Evolutionary conservation across 495 filamentous ascomycete species (phyloP).

Genomic region (Daldinia caldariorum): DNA sequence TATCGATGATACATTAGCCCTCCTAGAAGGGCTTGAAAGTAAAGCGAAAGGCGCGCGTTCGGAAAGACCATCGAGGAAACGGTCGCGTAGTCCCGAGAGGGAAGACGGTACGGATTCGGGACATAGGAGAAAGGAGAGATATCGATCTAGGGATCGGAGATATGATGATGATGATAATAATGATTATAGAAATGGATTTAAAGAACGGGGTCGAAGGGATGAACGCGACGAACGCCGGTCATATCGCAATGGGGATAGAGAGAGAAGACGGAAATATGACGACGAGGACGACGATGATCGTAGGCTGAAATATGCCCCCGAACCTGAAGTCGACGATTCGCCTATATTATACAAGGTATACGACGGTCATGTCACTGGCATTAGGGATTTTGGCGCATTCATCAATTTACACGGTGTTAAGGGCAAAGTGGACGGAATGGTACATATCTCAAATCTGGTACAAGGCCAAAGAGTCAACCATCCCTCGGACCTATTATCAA

Average conservation of each 20-base stretch:
- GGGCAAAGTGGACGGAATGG: slow-evolving; percentile 91
- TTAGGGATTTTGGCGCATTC: slow-evolving; percentile 96
- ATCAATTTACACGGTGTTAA: slow-evolving; percentile 88
- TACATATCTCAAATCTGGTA: slow-evolving; percentile 94
- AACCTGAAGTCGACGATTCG: slow-evolving; percentile 78
- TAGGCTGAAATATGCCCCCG: slow-evolving; percentile 75
- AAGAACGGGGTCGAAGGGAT: slow-evolving; percentile 60
- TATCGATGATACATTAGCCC: slow-evolving; percentile 93
- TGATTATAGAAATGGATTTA: slow-evolving; percentile 38
- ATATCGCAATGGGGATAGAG: slow-evolving; percentile 52
- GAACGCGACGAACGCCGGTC: slow-evolving; percentile 73
- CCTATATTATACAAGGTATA: slow-evolving; percentile 90
- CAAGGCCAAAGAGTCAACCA: slow-evolving; percentile 90
- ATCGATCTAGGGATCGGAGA: slow-evolving; percentile 57
- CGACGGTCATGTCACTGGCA: slow-evolving; percentile 84
- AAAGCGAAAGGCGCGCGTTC: slow-evolving; percentile 59
- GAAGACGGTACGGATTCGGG: slow-evolving; percentile 59
- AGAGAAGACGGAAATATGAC: slow-evolving; percentile 57
- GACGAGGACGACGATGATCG: slow-evolving; percentile 65
- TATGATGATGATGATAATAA: slow-evolving; percentile 43
- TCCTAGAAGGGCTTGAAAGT: slow-evolving; percentile 84
- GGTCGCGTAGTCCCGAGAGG: slow-evolving; percentile 76
- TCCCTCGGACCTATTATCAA: slow-evolving; percentile 84
- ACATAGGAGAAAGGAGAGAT: slow-evolving; percentile 54
- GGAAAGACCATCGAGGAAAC: slow-evolving; percentile 65